Evolutionary conservation across 305 asterid genomes (phyloP), one percentile per base, ranked within the genome.

Genomic region (Solanum hybrid): DNA sequence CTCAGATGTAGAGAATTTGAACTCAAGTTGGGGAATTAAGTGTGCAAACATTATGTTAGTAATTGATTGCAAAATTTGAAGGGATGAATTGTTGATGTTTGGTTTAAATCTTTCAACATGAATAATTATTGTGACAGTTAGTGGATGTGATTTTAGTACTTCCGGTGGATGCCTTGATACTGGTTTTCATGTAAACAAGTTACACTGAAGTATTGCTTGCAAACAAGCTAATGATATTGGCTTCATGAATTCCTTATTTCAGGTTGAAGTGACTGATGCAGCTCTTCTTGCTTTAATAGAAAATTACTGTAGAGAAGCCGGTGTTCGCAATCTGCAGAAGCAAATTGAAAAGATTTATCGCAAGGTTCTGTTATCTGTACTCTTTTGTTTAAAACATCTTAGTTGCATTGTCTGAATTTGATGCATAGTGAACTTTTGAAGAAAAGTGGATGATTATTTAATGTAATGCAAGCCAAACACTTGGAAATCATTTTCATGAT

Each of bases 291-390:
- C 95, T 86, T 92, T 97, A 91, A 96, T 96, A 77, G 99, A 97
- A 92, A 96, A 93, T 94, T 97, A 97, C 92, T 97, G 99, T 95
- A 92, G 99, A 94, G 99, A 97, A 95, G 98, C 99, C 8, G 99
- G 99, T 81, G 99, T 97, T 57, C 95, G 99, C 90, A 97, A 96
- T 93, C 99, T 97, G 93, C 99, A 97, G 91, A 97, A 97, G 96
- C 99, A 97, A 91, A 97, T 97, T 90, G 99, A 97, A 94, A 96
- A 97, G 94, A 97, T 97, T 91, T 97, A 97, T 89, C 94, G 99
- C 91, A 97, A 97, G 99, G 99, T 96, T 91, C 88, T 84, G 75
- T 84, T 71, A 31, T 35, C 42, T 84, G 42, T 51, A 16, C 42
- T 51, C 75, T 51, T 84, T 51, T 20, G 88, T 11, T 29, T 51